Conservation (phyloP, 352 stramenopile species). For the Globisporangium lucens region DNA sequence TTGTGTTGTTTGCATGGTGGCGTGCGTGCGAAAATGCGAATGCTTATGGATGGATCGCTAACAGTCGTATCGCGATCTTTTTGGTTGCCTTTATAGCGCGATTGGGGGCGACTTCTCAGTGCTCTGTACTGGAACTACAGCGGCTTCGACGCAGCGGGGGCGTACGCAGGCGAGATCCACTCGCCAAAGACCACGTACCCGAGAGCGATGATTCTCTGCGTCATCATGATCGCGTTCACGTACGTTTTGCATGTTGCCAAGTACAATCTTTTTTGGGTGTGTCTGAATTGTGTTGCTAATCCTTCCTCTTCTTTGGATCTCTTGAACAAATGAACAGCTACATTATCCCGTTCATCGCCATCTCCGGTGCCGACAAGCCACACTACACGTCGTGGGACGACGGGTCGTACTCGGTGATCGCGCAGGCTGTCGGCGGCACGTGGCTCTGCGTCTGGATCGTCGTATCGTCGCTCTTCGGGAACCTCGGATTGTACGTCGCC, state of each 20-base stretch:
- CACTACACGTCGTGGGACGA: conserved; percentile 76
- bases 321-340: conserved; percentile 11
- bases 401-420: conserved; percentile 74
- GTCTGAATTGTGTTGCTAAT: background rate
- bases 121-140: conserved; percentile 85
- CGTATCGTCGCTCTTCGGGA: conserved; percentile 71
- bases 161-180: conserved; percentile 72
- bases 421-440: conserved; percentile 51
- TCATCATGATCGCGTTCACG: conserved; percentile 74
- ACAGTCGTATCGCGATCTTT: too few species aligned
- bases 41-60: conserved; percentile 5
- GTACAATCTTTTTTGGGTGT: background rate
- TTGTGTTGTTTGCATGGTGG: background rate
- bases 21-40: background rate
- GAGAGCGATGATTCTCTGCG: conserved; percentile 69
- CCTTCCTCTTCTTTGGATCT: background rate
- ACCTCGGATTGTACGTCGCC: conserved; percentile 77
- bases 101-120: conserved; percentile 65
- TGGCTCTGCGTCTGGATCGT: conserved; percentile 80
- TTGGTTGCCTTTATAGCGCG: conserved; percentile 26
- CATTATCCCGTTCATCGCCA: conserved; percentile 67
- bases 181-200: conserved; percentile 72
- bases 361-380: conserved; percentile 63
- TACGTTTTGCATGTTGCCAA: conserved; percentile 12
- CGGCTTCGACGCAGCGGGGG: conserved; percentile 69